Percentiles rank a stretch among this genome's conserved stretches.
Conservation (phyloP, 1,139 yeast species). For the Magnusiomyces fungicola region DNA sequence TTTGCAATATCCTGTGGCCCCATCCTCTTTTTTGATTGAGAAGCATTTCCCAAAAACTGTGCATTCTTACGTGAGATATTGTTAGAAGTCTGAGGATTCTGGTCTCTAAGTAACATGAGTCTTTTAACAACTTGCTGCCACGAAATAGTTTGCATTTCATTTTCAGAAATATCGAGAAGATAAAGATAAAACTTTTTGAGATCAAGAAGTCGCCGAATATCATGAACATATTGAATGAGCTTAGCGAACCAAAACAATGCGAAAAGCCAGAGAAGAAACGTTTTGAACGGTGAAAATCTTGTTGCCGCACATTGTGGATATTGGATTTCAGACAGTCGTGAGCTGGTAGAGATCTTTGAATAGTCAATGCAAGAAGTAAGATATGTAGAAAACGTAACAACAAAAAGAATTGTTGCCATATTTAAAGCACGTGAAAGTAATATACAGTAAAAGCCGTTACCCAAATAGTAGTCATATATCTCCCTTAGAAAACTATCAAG, state of each 20-base stretch:
- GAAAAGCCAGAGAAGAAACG: slow-evolving; percentile 58
- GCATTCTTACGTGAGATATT: slow-evolving; percentile 26
- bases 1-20: slow-evolving; percentile 95
- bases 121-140: slow-evolving; percentile 88
- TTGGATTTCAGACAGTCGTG: slow-evolving; percentile 42
- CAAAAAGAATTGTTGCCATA: slow-evolving; percentile 63
- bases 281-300: slow-evolving; percentile 41
- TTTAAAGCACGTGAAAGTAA: slow-evolving; percentile 58
- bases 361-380: slow-evolving; percentile 82
- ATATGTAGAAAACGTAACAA: slow-evolving; percentile 69
- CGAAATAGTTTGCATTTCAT: slow-evolving; percentile 84
- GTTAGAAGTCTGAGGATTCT: slow-evolving; percentile 60
- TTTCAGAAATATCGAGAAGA: slow-evolving; percentile 62
- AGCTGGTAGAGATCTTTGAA: slow-evolving; percentile 36
- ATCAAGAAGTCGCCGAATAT: slow-evolving; percentile 49
- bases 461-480: slow-evolving; percentile 75
- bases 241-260: slow-evolving; percentile 47
- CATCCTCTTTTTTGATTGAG: slow-evolving; percentile 56
- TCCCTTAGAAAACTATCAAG: slow-evolving; percentile 79
- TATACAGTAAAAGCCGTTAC: slow-evolving; percentile 78
- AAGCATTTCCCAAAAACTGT: slow-evolving; percentile 42
- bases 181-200: slow-evolving; percentile 58
- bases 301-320: slow-evolving; percentile 54
- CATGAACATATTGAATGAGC: slow-evolving; percentile 49
- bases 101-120: slow-evolving; percentile 65